Evolutionary conservation across 805 yeast species (phyloP).

Genomic region (Novakomyces olei): DNA sequence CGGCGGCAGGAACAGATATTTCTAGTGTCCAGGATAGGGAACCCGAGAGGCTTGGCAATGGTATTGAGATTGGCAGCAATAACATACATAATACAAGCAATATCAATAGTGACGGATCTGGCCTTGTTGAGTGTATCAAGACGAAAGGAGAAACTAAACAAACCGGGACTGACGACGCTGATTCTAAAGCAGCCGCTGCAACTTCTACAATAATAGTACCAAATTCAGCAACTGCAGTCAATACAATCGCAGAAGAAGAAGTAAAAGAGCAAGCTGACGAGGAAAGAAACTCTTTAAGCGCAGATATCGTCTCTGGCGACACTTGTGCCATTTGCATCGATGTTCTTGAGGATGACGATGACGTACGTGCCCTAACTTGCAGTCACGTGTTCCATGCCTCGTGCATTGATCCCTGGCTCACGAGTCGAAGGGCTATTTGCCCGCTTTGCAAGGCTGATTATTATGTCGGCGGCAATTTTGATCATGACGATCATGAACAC

Average conservation of each 20-base stretch:
- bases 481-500: too few species aligned
- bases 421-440: not conserved
- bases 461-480: too few species aligned
- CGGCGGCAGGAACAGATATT: too few species aligned
- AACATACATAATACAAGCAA: too few species aligned
- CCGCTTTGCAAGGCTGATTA: conserved; percentile 4
- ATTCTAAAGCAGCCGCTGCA: not conserved
- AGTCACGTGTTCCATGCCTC: conserved; percentile 2
- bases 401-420: conserved; percentile 3
- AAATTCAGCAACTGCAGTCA: not conserved
- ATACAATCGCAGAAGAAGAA: too few species aligned
- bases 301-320: conserved; percentile 33
- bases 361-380: conserved; percentile 43
- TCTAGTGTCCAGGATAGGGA: too few species aligned
- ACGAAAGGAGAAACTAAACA: not conserved
- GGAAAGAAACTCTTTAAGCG: too few species aligned
- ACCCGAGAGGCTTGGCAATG: too few species aligned
- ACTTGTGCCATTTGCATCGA: conserved; percentile 65
- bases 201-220: not conserved
- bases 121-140: too few species aligned
- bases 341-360: conserved; percentile 34
- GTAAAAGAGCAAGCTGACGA: too few species aligned
- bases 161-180: not conserved
- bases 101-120: too few species aligned
- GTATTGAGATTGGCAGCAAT: too few species aligned